A percentile compares a stretch with the other conserved stretches of the same genome.
Conservation (phyloP, 768 basidiomycete genomes). For the Pisolithus tinctorius region DNA sequence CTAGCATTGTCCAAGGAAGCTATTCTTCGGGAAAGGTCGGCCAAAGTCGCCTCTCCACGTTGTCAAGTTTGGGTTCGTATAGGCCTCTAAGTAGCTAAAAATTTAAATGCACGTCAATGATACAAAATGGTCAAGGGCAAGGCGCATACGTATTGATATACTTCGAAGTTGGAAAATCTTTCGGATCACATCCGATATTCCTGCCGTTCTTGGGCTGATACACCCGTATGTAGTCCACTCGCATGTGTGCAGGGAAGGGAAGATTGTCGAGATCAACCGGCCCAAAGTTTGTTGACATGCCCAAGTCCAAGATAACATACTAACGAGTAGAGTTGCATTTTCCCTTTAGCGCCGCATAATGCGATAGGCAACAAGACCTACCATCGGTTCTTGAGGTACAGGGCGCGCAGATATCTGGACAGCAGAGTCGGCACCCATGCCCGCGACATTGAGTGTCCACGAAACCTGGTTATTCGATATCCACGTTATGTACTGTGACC, state of each 20-base stretch:
- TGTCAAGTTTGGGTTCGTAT: conserved; percentile 51
- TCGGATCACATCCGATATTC: conserved; percentile 71
- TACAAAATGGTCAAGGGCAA: neutral
- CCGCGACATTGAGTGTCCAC: conserved; percentile 72
- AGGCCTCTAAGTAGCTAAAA: conserved; percentile 56
- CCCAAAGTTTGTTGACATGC: conserved; percentile 57
- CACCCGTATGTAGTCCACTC: conserved; percentile 56
- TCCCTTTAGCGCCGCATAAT: neutral
- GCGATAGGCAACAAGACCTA: conserved; percentile 25
- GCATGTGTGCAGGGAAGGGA: conserved; percentile 43
- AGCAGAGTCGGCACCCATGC: conserved; percentile 53
- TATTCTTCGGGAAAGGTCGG: conserved; percentile 47
- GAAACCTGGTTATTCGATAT: conserved; percentile 55
- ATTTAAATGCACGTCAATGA: neutral
- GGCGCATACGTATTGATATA: conserved; percentile 58
- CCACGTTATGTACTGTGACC: conserved; percentile 76
- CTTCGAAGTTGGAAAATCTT: conserved; percentile 55
- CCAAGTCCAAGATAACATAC: conserved; percentile 53
- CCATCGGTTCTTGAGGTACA: conserved; percentile 83
- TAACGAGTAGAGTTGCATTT: conserved; percentile 12
- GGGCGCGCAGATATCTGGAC: conserved; percentile 61
- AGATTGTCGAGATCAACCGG: conserved; percentile 47
- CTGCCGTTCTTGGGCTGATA: conserved; percentile 59
- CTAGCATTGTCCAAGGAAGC: conserved; percentile 37
- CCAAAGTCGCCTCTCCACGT: conserved; percentile 38